Percentiles rank a stretch among this genome's conserved stretches.
These are phyloP conservation scores for Vigna mungo DNA, from an alignment of 306 rosid species.

Conservation along the genomic window DNA sequence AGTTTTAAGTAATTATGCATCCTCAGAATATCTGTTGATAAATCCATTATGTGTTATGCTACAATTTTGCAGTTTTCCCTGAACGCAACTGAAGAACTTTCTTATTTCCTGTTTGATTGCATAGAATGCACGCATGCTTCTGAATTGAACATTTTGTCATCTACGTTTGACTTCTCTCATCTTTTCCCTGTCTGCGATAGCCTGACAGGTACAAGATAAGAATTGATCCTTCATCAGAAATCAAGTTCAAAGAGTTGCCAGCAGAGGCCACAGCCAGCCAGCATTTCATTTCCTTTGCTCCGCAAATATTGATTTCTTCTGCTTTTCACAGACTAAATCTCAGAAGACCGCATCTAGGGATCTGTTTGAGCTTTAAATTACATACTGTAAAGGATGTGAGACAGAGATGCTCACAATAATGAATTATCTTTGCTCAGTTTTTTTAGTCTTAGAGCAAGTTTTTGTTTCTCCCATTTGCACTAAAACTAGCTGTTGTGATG, in stretches of 20 bases:
- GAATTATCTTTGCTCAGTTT: constrained; percentile 32
- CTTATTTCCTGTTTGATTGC: constrained; percentile 18
- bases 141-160: constrained; percentile 8
- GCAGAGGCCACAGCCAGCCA: constrained; percentile 13
- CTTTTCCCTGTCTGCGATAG: constrained; percentile 2
- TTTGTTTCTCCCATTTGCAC: background rate
- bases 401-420: background rate
- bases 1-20: constrained; percentile 3
- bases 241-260: constrained; percentile 33
- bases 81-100: constrained; percentile 9
- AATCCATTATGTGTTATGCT: background rate
- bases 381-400: constrained; percentile 44
- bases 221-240: background rate
- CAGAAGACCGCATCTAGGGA: constrained; percentile 11
- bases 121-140: constrained; percentile 22
- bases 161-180: constrained; percentile 24
- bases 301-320: constrained; percentile 31
- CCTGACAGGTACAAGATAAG: constrained; percentile 42
- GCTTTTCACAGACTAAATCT: constrained; percentile 21
- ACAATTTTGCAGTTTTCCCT: background rate
- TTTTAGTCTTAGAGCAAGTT: background rate
- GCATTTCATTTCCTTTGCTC: constrained; percentile 32
- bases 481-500: background rate
- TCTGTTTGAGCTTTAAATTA: constrained; percentile 29
- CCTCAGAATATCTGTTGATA: background rate